These are phyloP conservation scores for Ehretia macrophylla DNA, from an alignment of 257 asterid species.

Conservation along the genomic window DNA sequence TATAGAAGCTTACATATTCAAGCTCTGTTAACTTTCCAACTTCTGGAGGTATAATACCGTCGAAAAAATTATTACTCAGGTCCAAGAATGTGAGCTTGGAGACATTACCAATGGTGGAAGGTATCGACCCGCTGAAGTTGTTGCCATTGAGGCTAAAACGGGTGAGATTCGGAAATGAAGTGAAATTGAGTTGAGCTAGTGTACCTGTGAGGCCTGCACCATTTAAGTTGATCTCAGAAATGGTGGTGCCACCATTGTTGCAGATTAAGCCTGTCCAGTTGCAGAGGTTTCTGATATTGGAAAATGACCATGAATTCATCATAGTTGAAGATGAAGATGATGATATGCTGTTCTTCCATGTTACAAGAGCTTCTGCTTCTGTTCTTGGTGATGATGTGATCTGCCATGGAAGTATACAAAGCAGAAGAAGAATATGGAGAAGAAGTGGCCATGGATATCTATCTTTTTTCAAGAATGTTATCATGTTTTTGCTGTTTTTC, in stretches of 20 bases:
- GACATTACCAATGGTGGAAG: constrained; percentile 48
- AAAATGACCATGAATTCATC: constrained; percentile 49
- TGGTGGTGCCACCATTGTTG: constrained; percentile 24
- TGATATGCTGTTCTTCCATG: constrained; percentile 40
- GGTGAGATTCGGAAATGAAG: constrained; percentile 36
- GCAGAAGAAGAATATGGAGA: constrained; percentile 23
- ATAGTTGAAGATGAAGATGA: constrained; percentile 7
- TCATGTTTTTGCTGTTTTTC: not conserved
- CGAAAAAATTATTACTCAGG: constrained; percentile 50
- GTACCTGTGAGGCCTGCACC: constrained; percentile 35
- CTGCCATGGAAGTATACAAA: constrained; percentile 23
- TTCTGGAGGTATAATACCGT: constrained; percentile 45
- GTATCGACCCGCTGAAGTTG: constrained; percentile 55
- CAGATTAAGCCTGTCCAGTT: constrained; percentile 58
- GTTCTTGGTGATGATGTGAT: constrained; percentile 26
- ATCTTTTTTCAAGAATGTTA: not conserved
- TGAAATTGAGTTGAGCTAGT: constrained; percentile 39
- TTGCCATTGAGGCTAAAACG: constrained; percentile 41
- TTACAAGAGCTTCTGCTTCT: constrained; percentile 55
- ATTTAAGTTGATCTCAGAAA: constrained; percentile 43
- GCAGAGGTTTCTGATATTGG: constrained; percentile 46
- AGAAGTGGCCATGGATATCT: not conserved
- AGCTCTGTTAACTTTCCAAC: constrained; percentile 52
- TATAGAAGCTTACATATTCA: constrained; percentile 37
- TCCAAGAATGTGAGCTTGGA: constrained; percentile 52